Percentiles rank a stretch among this genome's conserved stretches.
Conservation (phyloP, 1,284 basidiomycete species). For the Puccinia horiana region DNA sequence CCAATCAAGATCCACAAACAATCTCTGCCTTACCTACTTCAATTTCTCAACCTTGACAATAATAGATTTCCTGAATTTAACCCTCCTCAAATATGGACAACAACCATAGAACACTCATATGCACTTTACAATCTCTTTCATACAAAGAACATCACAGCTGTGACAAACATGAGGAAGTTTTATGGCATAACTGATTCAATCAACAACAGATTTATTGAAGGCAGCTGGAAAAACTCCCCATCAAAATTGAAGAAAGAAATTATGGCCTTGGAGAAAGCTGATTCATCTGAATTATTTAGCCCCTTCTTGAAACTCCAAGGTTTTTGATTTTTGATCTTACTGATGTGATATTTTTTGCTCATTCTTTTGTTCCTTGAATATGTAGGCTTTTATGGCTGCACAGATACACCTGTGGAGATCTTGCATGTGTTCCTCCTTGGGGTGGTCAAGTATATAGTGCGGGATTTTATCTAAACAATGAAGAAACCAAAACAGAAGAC, state of each 20-base stretch:
- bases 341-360: too few species aligned
- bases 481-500: background rate
- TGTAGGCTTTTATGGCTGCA: background rate
- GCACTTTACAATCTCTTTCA: background rate
- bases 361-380: background rate
- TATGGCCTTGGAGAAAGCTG: background rate
- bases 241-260: background rate
- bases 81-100: background rate
- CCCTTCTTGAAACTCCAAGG: background rate
- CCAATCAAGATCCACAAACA: background rate
- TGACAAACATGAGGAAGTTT: background rate
- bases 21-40: background rate
- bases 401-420: background rate
- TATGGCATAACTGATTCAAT: background rate
- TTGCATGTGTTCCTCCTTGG: background rate
- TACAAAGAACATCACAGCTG: background rate
- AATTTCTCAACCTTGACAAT: background rate
- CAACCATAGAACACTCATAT: slow-evolving; percentile 18
- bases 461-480: background rate
- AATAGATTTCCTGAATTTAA: background rate
- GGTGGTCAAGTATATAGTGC: background rate
- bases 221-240: background rate
- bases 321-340: background rate
- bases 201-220: slow-evolving; percentile 2
- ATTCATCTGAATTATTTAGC: background rate